Base-by-base conservation (phyloP, 108 stramenopile genomes). In the Fistulifera solaris region DNA sequence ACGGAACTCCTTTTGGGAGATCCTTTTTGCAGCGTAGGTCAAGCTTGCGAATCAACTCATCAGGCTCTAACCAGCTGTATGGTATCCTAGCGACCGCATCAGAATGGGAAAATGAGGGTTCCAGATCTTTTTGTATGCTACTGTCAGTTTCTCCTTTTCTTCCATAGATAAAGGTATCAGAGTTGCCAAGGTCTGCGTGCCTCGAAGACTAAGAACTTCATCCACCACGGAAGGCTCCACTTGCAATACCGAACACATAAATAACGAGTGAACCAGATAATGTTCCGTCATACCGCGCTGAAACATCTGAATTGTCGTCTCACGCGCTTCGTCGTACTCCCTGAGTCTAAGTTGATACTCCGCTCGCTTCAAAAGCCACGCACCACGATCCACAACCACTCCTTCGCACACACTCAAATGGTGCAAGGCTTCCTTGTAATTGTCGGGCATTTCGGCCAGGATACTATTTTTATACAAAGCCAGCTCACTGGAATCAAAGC, bases 401-500 rank as follows among this genome's bases (percentile, higher is more conserved):
- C 61, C 28, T 38, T 78, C 50, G 45, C 76, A 63, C 27, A 67
- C 62, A 23, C 79, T 75, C 45, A 99, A 57, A 71, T 94, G 94
- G 14, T 67, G 65, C 52, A 96, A 49, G 0, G 94, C 94, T 64
- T 91, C 92, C 52, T 81, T 59, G 13, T 61, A 59, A 43, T 81
- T 88, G 24, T 68, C 76, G n/a, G 71, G 72, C 11, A 73, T 81
- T 46, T 96, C 90, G 0, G 88, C 70, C 14, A 97, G 60, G 16
- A 95, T 72, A 18, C 59, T 62, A 62, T 94, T 94, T 57, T 80
- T 69, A 76, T 95, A 99, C 62, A 99, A 45, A 0, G 91, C 79
- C 24, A 99, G 75, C 61, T 99, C 98, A 35, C 84, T 81, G 38
- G 90, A 79, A 59, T 95, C 89, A 76, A 85, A 97, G 16, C 80